These are phyloP conservation scores for Cylindrotheca closterium DNA, from an alignment of 108 stramenopile genomes.

Conservation along the genomic window DNA sequence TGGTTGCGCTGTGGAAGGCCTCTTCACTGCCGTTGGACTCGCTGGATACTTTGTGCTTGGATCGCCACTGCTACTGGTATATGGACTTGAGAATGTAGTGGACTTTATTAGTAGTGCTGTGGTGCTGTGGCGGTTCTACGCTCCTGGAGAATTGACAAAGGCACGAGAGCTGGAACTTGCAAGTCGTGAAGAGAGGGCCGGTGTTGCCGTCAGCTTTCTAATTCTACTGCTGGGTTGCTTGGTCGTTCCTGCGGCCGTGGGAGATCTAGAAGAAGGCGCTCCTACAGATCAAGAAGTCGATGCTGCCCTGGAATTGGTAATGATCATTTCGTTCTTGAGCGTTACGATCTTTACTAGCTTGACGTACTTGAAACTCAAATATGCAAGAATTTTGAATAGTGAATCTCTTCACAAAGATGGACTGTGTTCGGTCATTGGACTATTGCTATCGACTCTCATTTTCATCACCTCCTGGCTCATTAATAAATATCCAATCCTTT, in stretches of 20 bases:
- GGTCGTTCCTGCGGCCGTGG: conserved; percentile 37
- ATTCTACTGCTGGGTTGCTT: conserved; percentile 52
- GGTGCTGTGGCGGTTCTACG: conserved; percentile 78
- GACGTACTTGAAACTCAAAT: conserved; percentile 53
- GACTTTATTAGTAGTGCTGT: conserved; percentile 61
- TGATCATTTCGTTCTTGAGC: conserved; percentile 35
- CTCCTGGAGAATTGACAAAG: conserved; percentile 38
- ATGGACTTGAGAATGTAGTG: conserved; percentile 73
- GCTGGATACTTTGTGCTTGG: conserved; percentile 18
- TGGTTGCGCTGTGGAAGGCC: background rate
- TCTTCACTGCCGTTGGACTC: background rate
- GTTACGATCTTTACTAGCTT: conserved; percentile 49
- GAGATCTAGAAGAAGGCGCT: conserved; percentile 3
- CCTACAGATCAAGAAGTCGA: conserved; percentile 12
- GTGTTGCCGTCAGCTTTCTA: conserved; percentile 59
- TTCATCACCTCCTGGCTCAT: background rate
- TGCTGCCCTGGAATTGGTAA: conserved; percentile 21
- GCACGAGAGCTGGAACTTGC: conserved; percentile 42
- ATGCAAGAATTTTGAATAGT: conserved; percentile 36
- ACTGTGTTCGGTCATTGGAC: background rate
- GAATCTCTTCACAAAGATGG: conserved; percentile 1
- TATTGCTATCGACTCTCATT: background rate
- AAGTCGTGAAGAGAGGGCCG: conserved; percentile 63
- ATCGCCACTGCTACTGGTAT: conserved; percentile 56
- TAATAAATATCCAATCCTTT: background rate